Conservation (phyloP, 352 stramenopile genomes). For the Blastocystis hominis region DNA sequence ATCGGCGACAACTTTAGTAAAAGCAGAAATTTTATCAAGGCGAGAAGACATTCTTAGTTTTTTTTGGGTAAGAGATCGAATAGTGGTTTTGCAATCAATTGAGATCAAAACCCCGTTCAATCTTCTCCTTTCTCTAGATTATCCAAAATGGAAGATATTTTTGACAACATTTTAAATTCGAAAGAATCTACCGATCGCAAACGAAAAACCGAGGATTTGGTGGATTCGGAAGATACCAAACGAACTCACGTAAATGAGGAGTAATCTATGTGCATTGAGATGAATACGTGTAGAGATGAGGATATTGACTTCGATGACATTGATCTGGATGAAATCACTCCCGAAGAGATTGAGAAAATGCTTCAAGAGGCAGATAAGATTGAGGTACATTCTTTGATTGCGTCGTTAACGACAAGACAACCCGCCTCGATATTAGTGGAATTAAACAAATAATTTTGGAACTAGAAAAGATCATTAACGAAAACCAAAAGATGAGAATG, state of each 20-base stretch:
- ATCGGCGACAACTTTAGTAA: slow-evolving; percentile 92
- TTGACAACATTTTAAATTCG: slow-evolving; percentile 55
- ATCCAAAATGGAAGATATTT: background rate
- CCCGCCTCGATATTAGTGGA: slow-evolving; percentile 34
- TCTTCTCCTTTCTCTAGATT: background rate
- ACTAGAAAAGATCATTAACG: slow-evolving; percentile 1
- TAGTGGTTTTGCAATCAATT: background rate
- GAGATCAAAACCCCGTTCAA: background rate
- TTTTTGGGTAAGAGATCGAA: no score
- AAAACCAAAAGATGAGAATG: slow-evolving; percentile 34
- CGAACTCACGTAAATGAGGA: background rate
- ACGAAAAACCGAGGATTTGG: background rate
- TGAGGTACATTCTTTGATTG: background rate
- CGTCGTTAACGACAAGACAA: background rate
- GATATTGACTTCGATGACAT: slow-evolving; percentile 30
- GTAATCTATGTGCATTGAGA: background rate
- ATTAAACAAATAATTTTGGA: background rate
- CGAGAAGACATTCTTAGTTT: slow-evolving; percentile 61
- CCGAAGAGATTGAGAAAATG: slow-evolving; percentile 38
- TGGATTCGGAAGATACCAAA: background rate
- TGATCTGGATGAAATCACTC: background rate
- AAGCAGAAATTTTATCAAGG: slow-evolving; percentile 85
- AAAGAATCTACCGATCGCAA: background rate
- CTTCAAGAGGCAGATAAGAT: slow-evolving; percentile 31
- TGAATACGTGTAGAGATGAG: background rate